These are phyloP conservation scores for Elsinoe fawcettii DNA, from an alignment of 2,329 filamentous ascomycete genomes.

Conservation along the genomic window DNA sequence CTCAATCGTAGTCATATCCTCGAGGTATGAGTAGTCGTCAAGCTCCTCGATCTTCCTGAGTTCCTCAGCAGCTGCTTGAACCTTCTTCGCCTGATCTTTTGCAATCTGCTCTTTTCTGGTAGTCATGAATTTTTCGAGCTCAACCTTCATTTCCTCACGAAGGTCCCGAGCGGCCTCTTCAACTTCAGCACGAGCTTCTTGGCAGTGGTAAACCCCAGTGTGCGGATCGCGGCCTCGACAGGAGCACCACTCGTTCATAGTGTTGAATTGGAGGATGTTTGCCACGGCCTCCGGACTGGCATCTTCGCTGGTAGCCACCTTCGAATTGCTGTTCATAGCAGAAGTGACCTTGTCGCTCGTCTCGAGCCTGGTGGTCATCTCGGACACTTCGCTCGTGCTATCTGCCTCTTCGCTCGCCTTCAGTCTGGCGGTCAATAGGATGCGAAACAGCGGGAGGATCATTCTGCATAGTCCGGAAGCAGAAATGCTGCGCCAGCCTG, in stretches of 20 bases:
- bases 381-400: too few species aligned
- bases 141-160: too few species aligned
- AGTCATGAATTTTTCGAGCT: not conserved
- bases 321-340: too few species aligned
- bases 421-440: not conserved
- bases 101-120: not conserved
- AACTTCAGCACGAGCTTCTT: too few species aligned
- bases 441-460: not conserved
- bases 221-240: not conserved
- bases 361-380: too few species aligned
- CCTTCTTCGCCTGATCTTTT: not conserved
- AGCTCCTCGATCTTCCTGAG: not conserved
- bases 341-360: not conserved
- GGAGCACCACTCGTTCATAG: not conserved
- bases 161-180: too few species aligned
- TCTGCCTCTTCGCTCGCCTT: too few species aligned
- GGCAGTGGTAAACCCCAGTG: not conserved
- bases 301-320: too few species aligned
- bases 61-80: not conserved
- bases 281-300: not conserved
- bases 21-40: constrained; percentile 4
- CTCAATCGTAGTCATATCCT: not conserved
- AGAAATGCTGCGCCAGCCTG: not conserved
- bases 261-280: not conserved
- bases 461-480: too few species aligned